Evolutionary conservation across 495 filamentous ascomycete species (phyloP), one percentile per base, ranked within the genome.

Genomic region (Aspergillus panamensis): DNA sequence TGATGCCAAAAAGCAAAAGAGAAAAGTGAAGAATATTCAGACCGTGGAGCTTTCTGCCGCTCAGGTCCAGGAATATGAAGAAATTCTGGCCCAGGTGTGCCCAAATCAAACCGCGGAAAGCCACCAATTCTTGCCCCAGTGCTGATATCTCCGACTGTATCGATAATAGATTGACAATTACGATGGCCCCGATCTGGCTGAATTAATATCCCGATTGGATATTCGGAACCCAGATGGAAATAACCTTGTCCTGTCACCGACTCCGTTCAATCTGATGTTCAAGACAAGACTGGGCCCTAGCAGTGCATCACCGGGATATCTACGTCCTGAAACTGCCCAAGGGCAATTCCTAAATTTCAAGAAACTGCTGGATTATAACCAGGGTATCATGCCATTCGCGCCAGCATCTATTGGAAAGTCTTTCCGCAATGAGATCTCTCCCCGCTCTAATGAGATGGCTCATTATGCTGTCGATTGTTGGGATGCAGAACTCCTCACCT

Each of bases 391-490:
- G 82, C 86, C 86, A 4, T 88, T 89, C 63, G 86, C 86, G 17
- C 86, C 84, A 48, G 86, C 86, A 17, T 84, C 81, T 33, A 87
- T 89, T 74, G 86, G 86, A 65, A 88, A 89, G 71, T 87, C 85
- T 1, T 88, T 87, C 76, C 82, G 86, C 45, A 89, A 89, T 61
- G 86, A 88, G 62, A 88, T 89, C 32, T 87, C 86, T 0, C 86
- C 86, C 6, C 79, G 86, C 29, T 73, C 83, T 48, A 87, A 87
- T 70, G 86, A 84, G 77, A 92, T 86, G 89, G 89, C 89, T 20
- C 89, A 93, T 72, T 93, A 93, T 68, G 89, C 89, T 48, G 78
- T 82, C 47, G 89, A 92, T 72, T 92, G 89, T 77, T 91, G 88
- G 87, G 89, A 93, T 72, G 88, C 87, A 19, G 89, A 93, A 68